Base-by-base conservation (phyloP, 2,329 filamentous ascomycete genomes). In the Hypoxylon sp. region DNA sequence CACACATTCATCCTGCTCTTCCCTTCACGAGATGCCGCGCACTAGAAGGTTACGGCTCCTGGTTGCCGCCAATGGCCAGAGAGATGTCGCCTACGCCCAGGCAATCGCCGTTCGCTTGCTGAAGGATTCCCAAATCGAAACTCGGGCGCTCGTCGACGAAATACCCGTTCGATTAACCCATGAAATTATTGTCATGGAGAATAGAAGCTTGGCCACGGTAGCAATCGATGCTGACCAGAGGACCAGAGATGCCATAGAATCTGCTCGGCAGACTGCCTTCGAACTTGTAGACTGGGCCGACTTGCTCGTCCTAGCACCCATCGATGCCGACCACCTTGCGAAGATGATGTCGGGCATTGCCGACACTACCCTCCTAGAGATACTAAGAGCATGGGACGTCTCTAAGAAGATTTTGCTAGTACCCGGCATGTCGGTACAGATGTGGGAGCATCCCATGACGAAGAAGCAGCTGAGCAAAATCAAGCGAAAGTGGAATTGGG, bases 381-480 rank as follows among this genome's bases (percentile, higher is more conserved):
- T 97, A 0, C 79, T 98, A 53, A 88, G 94, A 57, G 92, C 92
- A 62, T 98, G 94, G 94, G 91, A 97, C 74, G 90, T 92, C 0
- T 91, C 91, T 5, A 97, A 97, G 81, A 92, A 91, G 73, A 92
- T 97, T 31, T 82, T 97, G 53, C 83, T 98, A 63, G 90, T 97
- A 5, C 94, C 94, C 0, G 93, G 93, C 71, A 97, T 98, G 94
- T 95, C 92, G 35, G 89, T 89, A 1, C 87, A 92, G 67, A 94
- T 95, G 89, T 97, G 94, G 94, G 90, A 94, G 77, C 94, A 96
- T 75, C 93, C 94, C 2, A 90, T 94, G 81, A 97, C 93, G 14
- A 93, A 92, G 81, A 92, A 94, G 75, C 94, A 97, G 77, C 86
- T 97, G 67, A 91, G 88, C 80, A 96, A 97, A 80, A 88, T 97